Percentiles rank a stretch among this genome's conserved stretches.
Evolutionary conservation across 208 protist species (phyloP).

Genomic region (Trypanosoma scelopori): DNA sequence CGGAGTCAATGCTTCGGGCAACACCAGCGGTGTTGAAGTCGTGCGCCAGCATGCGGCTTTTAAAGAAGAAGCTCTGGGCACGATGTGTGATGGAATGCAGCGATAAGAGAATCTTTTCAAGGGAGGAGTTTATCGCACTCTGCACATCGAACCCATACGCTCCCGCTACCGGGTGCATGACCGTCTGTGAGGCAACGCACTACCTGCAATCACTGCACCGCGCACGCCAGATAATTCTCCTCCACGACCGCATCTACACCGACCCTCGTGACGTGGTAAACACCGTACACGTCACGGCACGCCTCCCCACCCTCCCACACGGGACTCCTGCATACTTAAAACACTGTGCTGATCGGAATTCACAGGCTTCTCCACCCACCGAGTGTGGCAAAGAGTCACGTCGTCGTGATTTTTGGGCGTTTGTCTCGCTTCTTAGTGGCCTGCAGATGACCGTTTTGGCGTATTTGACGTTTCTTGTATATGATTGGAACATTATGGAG

Average conservation of each 20-base stretch:
- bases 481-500: constrained; percentile 86
- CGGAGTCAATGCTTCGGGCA: constrained; percentile 2
- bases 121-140: constrained; percentile 38
- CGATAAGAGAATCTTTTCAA: constrained; percentile 19
- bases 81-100: constrained; percentile 28
- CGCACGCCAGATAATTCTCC: constrained; percentile 33
- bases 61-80: constrained; percentile 23
- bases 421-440: constrained; percentile 53
- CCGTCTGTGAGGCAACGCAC: constrained; percentile 33
- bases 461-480: constrained; percentile 78
- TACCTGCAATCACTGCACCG: constrained; percentile 43
- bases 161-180: constrained; percentile 46
- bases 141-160: constrained; percentile 35
- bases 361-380: neutral
- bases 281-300: constrained; percentile 48
- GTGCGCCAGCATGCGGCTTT: constrained; percentile 1
- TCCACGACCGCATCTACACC: constrained; percentile 39
- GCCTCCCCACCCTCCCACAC: constrained; percentile 42
- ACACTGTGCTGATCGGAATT: neutral
- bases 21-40: neutral
- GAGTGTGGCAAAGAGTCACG: neutral
- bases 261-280: constrained; percentile 47
- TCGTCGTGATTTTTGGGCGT: constrained; percentile 55
- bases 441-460: constrained; percentile 71
- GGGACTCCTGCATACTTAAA: neutral